Evolutionary conservation across 306 rosid genomes (phyloP).

Genomic region (Hippophae rhamnoides): DNA sequence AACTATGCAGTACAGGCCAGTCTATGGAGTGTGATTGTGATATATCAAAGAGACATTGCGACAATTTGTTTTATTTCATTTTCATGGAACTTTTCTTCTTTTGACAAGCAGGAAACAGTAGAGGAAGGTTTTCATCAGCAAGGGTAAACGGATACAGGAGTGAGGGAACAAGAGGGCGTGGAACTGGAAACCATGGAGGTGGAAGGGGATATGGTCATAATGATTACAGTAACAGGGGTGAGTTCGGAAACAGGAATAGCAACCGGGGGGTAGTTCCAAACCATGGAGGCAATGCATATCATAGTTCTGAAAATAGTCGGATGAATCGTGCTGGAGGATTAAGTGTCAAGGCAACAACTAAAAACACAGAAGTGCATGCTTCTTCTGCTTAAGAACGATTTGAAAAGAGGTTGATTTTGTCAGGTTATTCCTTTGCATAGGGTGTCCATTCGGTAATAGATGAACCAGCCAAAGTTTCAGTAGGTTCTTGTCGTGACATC

Average conservation of each 20-base stretch:
- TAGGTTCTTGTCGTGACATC: no score
- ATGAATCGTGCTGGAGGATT: slow-evolving; percentile 41
- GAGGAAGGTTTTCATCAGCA: slow-evolving; percentile 49
- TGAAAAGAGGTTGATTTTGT: slow-evolving; percentile 16
- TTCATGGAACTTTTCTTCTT: slow-evolving; percentile 10
- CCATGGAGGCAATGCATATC: slow-evolving; percentile 62
- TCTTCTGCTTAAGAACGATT: slow-evolving; percentile 43
- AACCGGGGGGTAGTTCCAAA: slow-evolving; percentile 38
- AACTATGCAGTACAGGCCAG: no score
- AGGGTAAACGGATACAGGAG: slow-evolving; percentile 49
- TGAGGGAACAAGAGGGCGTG: slow-evolving; percentile 74
- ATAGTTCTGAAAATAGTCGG: slow-evolving; percentile 45
- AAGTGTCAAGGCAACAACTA: slow-evolving; percentile 30
- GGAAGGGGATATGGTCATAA: slow-evolving; percentile 56
- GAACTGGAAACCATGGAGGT: slow-evolving; percentile 56
- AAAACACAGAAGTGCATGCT: slow-evolving; percentile 44
- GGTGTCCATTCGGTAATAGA: no score
- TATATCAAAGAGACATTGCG: not conserved
- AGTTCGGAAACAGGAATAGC: slow-evolving; percentile 50
- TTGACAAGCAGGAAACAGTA: slow-evolving; percentile 40
- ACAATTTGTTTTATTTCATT: not conserved
- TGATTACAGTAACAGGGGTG: slow-evolving; percentile 42
- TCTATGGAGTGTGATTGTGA: not conserved
- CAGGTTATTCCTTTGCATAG: slow-evolving; percentile 1
- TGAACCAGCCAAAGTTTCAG: no score